phyloP scores from a whole-genome alignment of 2,329 filamentous ascomycete genomes.

The Xylaria sp. region DNA sequence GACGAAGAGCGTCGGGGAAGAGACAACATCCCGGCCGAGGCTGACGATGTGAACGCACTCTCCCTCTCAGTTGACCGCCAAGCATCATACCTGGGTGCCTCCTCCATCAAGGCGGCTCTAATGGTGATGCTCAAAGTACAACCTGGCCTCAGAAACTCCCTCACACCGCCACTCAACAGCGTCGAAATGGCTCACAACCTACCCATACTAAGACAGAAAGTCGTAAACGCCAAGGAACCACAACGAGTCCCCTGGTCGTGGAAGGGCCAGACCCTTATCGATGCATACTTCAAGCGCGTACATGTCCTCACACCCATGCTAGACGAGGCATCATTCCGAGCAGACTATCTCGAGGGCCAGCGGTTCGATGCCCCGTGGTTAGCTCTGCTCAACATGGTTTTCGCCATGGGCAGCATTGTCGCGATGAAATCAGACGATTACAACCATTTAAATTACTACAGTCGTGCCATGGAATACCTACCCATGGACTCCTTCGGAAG shows the following conservation, averaged over 20 bases:
- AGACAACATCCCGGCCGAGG: conserved; percentile 69
- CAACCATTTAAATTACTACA: conserved; percentile 76
- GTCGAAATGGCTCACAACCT: conserved; percentile 59
- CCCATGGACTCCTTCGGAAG: conserved; percentile 74
- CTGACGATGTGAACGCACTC: conserved; percentile 77
- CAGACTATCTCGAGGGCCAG: conserved; percentile 70
- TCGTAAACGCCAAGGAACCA: conserved; percentile 57
- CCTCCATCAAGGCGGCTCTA: conserved; percentile 78
- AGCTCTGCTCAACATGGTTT: conserved; percentile 78
- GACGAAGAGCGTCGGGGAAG: conserved; percentile 69
- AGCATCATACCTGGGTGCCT: conserved; percentile 75
- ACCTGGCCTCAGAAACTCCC: conserved; percentile 57
- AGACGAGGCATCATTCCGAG: conserved; percentile 75
- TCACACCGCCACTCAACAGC: conserved; percentile 59
- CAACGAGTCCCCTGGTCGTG: conserved; percentile 66
- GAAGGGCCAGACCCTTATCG: conserved; percentile 74
- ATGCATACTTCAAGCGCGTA: conserved; percentile 79
- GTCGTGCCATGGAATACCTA: conserved; percentile 72
- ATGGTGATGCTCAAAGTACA: conserved; percentile 74
- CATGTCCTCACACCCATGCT: conserved; percentile 79
- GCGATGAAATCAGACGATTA: conserved; percentile 72
- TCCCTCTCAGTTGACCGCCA: conserved; percentile 70
- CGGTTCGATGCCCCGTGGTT: conserved; percentile 76
- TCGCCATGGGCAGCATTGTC: conserved; percentile 78
- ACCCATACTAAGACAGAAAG: conserved; percentile 56